Conservation (phyloP, 2,329 filamentous ascomycete species). For the Paraphaeosphaeria minitans region DNA sequence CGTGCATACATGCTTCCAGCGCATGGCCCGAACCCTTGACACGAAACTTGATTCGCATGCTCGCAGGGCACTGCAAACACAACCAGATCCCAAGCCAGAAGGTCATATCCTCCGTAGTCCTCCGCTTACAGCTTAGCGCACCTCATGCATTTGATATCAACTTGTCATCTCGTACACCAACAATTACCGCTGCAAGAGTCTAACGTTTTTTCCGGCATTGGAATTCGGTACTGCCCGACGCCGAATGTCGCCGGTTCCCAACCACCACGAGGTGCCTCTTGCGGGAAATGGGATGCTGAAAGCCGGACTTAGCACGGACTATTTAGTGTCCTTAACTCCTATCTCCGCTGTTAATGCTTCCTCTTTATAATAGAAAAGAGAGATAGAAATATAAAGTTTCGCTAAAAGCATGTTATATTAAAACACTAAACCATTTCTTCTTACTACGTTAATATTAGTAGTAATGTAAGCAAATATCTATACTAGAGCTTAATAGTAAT, state of each 20-base stretch:
- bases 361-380: no score
- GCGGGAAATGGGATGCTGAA: no score
- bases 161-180: no score
- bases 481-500: no score
- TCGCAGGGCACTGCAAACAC: neutral
- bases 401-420: no score
- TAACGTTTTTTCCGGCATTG: neutral
- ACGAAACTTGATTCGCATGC: neutral
- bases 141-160: neutral
- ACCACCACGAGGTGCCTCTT: neutral
- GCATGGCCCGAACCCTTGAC: neutral
- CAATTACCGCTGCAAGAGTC: neutral
- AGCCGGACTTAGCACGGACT: no score
- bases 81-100: neutral
- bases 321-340: no score
- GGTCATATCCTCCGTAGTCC: neutral
- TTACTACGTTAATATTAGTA: no score
- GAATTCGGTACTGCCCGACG: slow-evolving; percentile 1
- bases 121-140: neutral
- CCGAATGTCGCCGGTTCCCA: neutral
- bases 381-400: no score
- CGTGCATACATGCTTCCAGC: neutral
- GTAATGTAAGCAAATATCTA: no score
- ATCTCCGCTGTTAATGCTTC: no score
- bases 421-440: no score